Evolutionary conservation across 768 basidiomycete species (phyloP), one percentile per base, ranked within the genome.

Genomic region (Tremella mesenterica): DNA sequence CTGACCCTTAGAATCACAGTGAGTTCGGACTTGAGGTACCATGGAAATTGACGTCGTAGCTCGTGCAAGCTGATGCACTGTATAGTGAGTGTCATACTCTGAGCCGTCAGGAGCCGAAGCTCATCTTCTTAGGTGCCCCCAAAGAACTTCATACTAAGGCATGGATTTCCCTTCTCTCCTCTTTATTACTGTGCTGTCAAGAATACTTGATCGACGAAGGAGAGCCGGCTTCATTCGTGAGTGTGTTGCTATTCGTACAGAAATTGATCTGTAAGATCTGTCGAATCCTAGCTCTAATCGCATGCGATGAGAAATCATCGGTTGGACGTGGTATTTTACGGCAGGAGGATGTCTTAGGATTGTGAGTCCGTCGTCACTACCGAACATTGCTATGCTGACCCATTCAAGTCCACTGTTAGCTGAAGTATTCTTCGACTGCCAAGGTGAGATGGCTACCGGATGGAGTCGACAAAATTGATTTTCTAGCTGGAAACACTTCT

Each of bases 101-200:
- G n/a, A n/a, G n/a, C n/a, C n/a, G n/a, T n/a, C n/a, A n/a, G n/a
- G n/a, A n/a, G n/a, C n/a, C n/a, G n/a, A 8, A 27, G 14, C 23
- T 4, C 5, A 1, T 18, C 4, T 54, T 14, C 16, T 1, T 14
- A 48, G 44, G 20, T 2, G 27, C 38, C 27, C 23, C 48, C 4
- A 29, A 54, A 14, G 30, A 20, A 14, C 50, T 58, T 14, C 43
- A 50, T 21, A 36, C 48, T 4, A 36, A 50, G 21, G 13, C 43
- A 23, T 58, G 57, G 57, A 8, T 58, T 20, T 16, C 16, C 2
- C 28, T 58, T 2, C 21, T 58, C 4, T 26, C 51, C 1, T 20
- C 34, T 9, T 44, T 58, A 13, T 18, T 54, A 2, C 27, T 30
- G 20, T 36, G 33, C 21, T 54, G 53, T 31, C 29, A 41, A 21